Evolutionary conservation across 1,284 basidiomycete species (phyloP).

Genomic region (Amylostereum chailletii): DNA sequence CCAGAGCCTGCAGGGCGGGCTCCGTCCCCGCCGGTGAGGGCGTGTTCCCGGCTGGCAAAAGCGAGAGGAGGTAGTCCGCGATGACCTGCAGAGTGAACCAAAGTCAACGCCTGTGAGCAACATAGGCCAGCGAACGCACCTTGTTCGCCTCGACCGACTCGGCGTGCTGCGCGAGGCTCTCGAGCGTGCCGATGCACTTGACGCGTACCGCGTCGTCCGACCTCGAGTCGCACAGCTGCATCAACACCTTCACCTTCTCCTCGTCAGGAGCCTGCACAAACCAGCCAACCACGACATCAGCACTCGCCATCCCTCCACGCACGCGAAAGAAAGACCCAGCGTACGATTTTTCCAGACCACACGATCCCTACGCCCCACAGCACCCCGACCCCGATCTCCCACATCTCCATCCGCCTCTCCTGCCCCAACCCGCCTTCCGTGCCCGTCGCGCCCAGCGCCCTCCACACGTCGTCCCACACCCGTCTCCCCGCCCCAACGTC

Average conservation of each 20-base stretch:
- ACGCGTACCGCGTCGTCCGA: constrained; percentile 51
- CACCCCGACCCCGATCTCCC: constrained; percentile 66
- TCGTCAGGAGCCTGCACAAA: constrained; percentile 38
- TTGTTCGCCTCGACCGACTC: constrained; percentile 62
- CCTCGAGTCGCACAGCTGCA: constrained; percentile 52
- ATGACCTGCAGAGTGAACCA: constrained; percentile 42
- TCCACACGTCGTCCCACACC: constrained; percentile 59
- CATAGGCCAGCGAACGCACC: constrained; percentile 28
- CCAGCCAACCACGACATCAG: neutral
- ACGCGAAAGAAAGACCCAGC: constrained; percentile 9
- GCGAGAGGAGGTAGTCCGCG: constrained; percentile 55
- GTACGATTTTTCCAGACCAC: constrained; percentile 56
- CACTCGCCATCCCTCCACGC: neutral
- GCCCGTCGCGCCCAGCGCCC: constrained; percentile 47
- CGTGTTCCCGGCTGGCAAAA: constrained; percentile 33
- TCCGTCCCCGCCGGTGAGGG: constrained; percentile 49
- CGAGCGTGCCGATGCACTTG: constrained; percentile 76
- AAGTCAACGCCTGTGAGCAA: neutral
- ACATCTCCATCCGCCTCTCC: constrained; percentile 58
- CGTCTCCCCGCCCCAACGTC: constrained; percentile 40
- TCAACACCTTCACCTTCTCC: constrained; percentile 58
- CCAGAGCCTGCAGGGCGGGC: constrained; percentile 71
- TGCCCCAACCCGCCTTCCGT: constrained; percentile 48
- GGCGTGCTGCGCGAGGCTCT: constrained; percentile 68
- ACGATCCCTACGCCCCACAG: constrained; percentile 73